Evolutionary conservation across 1,284 basidiomycete species (phyloP), one percentile per base, ranked within the genome.

Genomic region (Moesziomyces antarcticus): DNA sequence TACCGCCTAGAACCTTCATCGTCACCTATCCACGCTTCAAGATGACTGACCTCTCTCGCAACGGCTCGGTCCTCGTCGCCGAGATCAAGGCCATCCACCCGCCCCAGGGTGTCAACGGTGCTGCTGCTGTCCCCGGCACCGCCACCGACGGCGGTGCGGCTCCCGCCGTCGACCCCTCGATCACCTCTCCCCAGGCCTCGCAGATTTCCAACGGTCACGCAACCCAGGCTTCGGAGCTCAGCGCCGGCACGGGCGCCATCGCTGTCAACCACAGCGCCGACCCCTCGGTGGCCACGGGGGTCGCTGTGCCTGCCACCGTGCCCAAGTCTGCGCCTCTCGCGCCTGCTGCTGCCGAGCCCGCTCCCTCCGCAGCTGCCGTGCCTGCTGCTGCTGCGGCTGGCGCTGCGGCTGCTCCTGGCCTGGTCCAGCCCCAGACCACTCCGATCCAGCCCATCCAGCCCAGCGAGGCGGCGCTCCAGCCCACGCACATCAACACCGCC

Each of bases 1-100:
- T 44, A 49, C 48, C 48, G 16, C 37, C 37, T 40, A 16, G 7
- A 16, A 40, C 13, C 35, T 14, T 5, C 16, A 30, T 50, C 21
- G 18, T 21, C n/a, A 13, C 50, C 53, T 27, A 43, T 37, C 37
- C 21, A 18, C 35, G 41, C 8, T 43, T 43, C 59, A 62, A 16
- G 24, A 74, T 74, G 72, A 65, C 72, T 46, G 56, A 61, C 47
- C 66, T 74, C 53, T 55, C 66, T 55, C 61, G 72, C 25, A 74
- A 56, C 52, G 72, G 72, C 22, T 74, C 72, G 42, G 53, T 74
- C 20, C 66, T 74, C 25, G 72, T 74, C 48, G 64, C 73, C 64
- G 73, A 71, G 43, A 72, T 71, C 68, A 72, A 72, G 68, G 73
- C 68, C 21, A 56, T 48, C 24, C 68, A 71, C 55, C 53, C 56